These are phyloP conservation scores for Tuctoria greenei DNA, from an alignment of 176 grass and related monocot species.

Conservation along the genomic window DNA sequence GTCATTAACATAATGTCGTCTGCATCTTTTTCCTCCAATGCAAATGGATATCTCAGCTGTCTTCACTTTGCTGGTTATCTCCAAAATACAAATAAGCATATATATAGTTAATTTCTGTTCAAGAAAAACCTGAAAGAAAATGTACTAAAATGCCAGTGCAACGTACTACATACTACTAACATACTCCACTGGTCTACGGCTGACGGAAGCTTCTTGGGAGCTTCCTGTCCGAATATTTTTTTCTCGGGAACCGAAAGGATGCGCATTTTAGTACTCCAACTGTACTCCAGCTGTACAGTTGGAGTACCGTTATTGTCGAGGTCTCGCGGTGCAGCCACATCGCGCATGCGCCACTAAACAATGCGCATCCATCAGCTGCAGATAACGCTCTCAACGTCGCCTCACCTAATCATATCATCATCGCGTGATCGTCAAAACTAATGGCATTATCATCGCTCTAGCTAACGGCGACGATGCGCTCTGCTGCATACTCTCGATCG, in stretches of 20 bases:
- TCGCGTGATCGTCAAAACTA: background rate
- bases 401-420: background rate
- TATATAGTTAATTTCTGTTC: background rate
- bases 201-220: slow-evolving; percentile 38
- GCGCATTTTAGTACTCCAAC: too few relatives aligned
- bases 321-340: slow-evolving; percentile 2
- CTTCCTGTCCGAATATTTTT: slow-evolving; percentile 27
- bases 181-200: background rate
- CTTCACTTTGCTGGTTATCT: background rate
- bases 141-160: background rate
- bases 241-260: background rate
- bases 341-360: slow-evolving; percentile 35
- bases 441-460: background rate
- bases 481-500: background rate
- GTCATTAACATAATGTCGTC: background rate
- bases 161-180: background rate
- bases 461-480: too few relatives aligned
- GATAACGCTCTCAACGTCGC: background rate
- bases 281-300: slow-evolving; percentile 34
- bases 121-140: background rate
- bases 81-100: background rate
- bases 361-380: background rate
- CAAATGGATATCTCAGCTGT: background rate
- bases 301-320: slow-evolving; percentile 18
- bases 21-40: background rate